Evolutionary conservation across 345 rosid species (phyloP).

Genomic region (Hibiscus trionum): DNA sequence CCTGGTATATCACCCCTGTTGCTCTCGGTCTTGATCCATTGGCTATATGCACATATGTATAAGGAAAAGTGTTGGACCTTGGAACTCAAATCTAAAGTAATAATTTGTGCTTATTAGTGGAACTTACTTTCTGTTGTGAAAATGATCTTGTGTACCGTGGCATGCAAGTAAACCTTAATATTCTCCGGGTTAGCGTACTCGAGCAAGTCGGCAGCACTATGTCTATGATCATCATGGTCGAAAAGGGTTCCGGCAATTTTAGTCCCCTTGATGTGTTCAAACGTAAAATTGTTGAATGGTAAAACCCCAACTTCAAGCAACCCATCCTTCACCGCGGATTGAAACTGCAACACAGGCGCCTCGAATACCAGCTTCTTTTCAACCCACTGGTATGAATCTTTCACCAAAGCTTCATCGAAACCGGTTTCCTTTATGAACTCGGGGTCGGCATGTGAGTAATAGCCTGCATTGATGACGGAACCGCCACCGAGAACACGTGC

Average conservation of each 20-base stretch:
- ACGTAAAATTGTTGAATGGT: conserved; percentile 66
- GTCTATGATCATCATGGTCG: conserved; percentile 54
- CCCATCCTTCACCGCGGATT: conserved; percentile 69
- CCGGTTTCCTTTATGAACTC: conserved; percentile 33
- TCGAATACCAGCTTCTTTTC: conserved; percentile 53
- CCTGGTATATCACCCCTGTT: conserved; percentile 50
- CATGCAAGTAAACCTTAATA: conserved; percentile 48
- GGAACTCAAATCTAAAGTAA: too few relatives aligned
- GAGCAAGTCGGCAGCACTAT: conserved; percentile 70
- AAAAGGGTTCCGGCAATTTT: conserved; percentile 66
- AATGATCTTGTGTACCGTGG: conserved; percentile 51
- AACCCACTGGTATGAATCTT: conserved; percentile 61
- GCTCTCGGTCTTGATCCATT: conserved; percentile 23
- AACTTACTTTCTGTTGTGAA: conserved; percentile 25
- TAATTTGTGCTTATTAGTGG: too few relatives aligned
- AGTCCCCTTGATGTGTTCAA: conserved; percentile 56
- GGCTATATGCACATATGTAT: too few relatives aligned
- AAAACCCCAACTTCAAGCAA: conserved; percentile 51
- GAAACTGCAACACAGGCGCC: conserved; percentile 52
- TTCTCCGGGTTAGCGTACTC: conserved; percentile 53
- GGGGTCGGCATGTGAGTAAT: conserved; percentile 52
- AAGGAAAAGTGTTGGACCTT: too few relatives aligned
- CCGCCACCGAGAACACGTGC: conserved; percentile 89
- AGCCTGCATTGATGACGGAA: conserved; percentile 65
- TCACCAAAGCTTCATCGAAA: conserved; percentile 40